Conservation (phyloP, 2,329 filamentous ascomycete species). For the Didymellaceae sp. region DNA sequence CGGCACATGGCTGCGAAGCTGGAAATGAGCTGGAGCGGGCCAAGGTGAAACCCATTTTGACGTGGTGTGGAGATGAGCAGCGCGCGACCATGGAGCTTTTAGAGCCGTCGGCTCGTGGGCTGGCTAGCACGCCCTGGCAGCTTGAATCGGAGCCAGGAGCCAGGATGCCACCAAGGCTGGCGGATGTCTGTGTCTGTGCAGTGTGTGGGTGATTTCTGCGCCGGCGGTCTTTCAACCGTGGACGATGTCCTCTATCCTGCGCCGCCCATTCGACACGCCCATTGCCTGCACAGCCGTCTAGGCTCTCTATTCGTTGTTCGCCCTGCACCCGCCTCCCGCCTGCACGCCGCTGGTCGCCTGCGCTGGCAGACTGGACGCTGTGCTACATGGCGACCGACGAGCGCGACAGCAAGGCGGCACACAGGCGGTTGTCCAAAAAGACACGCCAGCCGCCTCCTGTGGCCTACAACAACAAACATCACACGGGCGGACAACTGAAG, state of each 20-base stretch:
- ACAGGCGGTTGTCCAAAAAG: constrained; percentile 25
- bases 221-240: constrained; percentile 8
- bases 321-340: constrained; percentile 2
- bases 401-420: constrained; percentile 20
- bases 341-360: constrained; percentile 5
- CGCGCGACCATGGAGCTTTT: no score
- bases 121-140: constrained; percentile 14
- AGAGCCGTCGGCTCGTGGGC: constrained; percentile 5
- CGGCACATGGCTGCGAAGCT: constrained; percentile 9
- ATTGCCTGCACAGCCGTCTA: neutral
- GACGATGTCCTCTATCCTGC: neutral
- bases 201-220: constrained; percentile 11
- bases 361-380: constrained; percentile 7
- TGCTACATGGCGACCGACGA: constrained; percentile 21
- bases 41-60: constrained; percentile 15
- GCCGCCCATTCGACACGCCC: neutral
- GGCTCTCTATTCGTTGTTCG: constrained; percentile 5
- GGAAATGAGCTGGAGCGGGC: constrained; percentile 12
- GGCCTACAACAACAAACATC: constrained; percentile 22
- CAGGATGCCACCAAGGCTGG: constrained; percentile 9
- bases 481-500: constrained; percentile 17
- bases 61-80: constrained; percentile 15
- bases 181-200: constrained; percentile 7
- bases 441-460: constrained; percentile 26
- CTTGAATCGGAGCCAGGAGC: neutral